Evolutionary conservation across 495 filamentous ascomycete species (phyloP).

Genomic region (Articulospora tetracladia): DNA sequence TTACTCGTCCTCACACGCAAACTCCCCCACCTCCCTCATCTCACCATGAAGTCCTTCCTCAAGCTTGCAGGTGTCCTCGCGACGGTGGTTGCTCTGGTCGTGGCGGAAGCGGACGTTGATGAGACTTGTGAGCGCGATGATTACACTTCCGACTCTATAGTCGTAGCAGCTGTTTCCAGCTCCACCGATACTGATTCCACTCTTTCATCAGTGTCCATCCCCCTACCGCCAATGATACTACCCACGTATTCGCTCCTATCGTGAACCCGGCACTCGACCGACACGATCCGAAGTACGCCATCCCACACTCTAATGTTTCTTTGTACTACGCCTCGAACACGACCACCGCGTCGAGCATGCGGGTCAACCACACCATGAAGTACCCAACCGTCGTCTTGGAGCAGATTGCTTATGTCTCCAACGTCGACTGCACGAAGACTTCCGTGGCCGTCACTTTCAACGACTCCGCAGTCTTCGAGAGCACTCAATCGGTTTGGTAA

Average conservation of each 20-base stretch:
- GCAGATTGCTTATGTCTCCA: conserved; percentile 24
- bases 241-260: conserved; percentile 21
- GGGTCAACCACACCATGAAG: conserved; percentile 24
- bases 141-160: neutral
- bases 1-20: neutral
- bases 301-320: conserved; percentile 22
- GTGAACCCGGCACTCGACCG: conserved; percentile 22
- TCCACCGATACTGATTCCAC: conserved; percentile 1
- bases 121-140: conserved; percentile 5
- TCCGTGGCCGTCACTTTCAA: conserved; percentile 26
- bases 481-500: conserved; percentile 18
- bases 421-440: conserved; percentile 23
- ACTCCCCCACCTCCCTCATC: neutral
- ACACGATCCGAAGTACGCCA: conserved; percentile 19
- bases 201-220: neutral
- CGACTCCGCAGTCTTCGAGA: conserved; percentile 20
- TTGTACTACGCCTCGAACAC: conserved; percentile 25
- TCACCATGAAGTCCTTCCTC: conserved; percentile 15
- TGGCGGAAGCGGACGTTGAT: neutral
- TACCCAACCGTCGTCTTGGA: conserved; percentile 27
- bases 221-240: conserved; percentile 13
- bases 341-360: conserved; percentile 20
- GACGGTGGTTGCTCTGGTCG: conserved; percentile 2
- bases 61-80: neutral
- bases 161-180: neutral